Evolutionary conservation across 2,329 filamentous ascomycete genomes (phyloP), one percentile per base, ranked within the genome.

Genomic region (Penicillium fuscoglaucum): DNA sequence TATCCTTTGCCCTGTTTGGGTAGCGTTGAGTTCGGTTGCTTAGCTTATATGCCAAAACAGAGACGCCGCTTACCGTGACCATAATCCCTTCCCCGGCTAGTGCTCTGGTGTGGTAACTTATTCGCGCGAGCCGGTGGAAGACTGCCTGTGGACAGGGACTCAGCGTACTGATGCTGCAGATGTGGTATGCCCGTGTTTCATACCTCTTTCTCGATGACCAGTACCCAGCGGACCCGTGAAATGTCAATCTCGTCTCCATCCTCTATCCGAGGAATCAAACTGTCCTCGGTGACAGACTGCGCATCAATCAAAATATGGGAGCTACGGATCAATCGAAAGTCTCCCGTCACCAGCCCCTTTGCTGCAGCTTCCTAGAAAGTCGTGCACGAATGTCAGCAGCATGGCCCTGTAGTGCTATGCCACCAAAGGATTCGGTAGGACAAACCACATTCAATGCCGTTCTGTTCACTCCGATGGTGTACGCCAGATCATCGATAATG

Each of bases 191-290:
- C 4, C 15, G 4, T 5, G 1, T 19, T 33, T n/a, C 55, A 24
- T 70, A 82, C 84, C 77, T 88, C 86, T 74, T 88, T 88, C 67
- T 88, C 86, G 26, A 88, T 74, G 4, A 88, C 77, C 1, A 88
- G 72, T 28, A 88, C 77, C 84, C 84, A 87, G n/a, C 75, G 71
- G 15, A 82, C 70, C n/a, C 68, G 66, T 4, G 71, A 69, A 28
- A 84, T 69, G 52, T 82, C 73, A 7, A 84, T 63, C 1, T 66
- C 69, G 5, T 82, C 74, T n/a, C 76, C 70, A 6, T 80, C 76
- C 46, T 76, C 72, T 10, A 81, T 60, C 24, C 72, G 76, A 6
- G 83, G 82, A n/a, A 87, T 74, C 2, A 87, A 74, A 4, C 78
- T 71, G n/a, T 83, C 83, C 77, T 61, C 74, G 62, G 52, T 74